Base-by-base conservation (phyloP, 768 basidiomycete species). In the Tylopilus felleus region DNA sequence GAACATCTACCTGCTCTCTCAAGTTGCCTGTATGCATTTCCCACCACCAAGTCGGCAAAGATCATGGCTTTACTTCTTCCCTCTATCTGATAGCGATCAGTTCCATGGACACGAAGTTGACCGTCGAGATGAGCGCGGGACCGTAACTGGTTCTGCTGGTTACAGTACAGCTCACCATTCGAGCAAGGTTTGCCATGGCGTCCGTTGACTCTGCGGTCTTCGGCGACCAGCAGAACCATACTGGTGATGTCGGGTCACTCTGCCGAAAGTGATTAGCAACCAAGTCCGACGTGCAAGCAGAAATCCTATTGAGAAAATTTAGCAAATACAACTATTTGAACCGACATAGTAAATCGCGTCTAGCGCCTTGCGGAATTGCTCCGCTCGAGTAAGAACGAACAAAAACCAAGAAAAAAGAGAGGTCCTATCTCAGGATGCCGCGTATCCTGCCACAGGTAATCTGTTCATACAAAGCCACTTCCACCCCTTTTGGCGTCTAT, bases 401-500 rank as follows among this genome's bases (percentile, higher is more conserved):
- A 51, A 49, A 31, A 42, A 1, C 14, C 7, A 33, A 17, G 35
- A 21, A 47, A 21, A 1, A 4, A 19, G 38, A 21, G 16, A 39
- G 19, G 38, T 39, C 19, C 19, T 2, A 13, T 40, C 39, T 9
- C 38, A 10, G 38, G 38, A 39, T 19, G 38, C 38, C 9, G 38
- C 38, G 10, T 21, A 40, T 40, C 10, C 10, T 21, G 16, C 10
- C 31, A 13, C 0, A 9, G 19, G 10, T 31, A 31, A 45, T 45
- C 46, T 50, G 25, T 55, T 80, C 73, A 95, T 57, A 94, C 92
- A 63, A 96, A 96, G 57, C 90, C 89, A 57, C 78, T 75, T 47
- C 91, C 90, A 58, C 90, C 92, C 59, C 90, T 86, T 74, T 95
- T 96, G 52, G 82, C 82, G 60, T 95, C 92, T 58, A 96, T 95